These are phyloP conservation scores for Coemansia sp. DNA, from an alignment of 192 early-diverging fungal genomes.

Conservation along the genomic window DNA sequence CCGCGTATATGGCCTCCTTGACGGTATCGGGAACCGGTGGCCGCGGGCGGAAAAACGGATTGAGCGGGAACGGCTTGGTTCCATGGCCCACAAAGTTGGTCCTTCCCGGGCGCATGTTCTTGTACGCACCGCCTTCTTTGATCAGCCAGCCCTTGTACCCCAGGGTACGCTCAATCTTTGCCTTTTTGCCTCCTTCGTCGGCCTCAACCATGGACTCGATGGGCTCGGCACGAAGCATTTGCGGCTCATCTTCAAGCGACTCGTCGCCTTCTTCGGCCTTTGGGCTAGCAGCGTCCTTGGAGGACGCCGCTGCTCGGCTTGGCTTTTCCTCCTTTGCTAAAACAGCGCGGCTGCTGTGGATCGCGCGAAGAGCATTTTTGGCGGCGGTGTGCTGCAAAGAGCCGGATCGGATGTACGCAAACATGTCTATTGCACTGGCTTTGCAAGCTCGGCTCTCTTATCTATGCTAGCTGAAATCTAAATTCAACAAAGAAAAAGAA, in stretches of 20 bases:
- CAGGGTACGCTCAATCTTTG: conserved; percentile 9
- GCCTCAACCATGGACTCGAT: conserved; percentile 9
- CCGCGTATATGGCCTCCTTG: conserved; percentile 70
- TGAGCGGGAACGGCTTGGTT: conserved; percentile 80
- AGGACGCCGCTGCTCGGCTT: neutral
- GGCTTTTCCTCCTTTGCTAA: neutral
- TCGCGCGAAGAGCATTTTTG: conserved; percentile 12
- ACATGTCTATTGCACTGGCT: conserved; percentile 9
- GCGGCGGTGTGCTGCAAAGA: conserved; percentile 9
- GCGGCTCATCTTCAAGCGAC: conserved; percentile 3
- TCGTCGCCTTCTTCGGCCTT: neutral
- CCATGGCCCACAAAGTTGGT: conserved; percentile 30
- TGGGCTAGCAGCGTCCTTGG: neutral
- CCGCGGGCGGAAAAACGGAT: conserved; percentile 77
- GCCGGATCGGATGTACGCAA: conserved; percentile 17
- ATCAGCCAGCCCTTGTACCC: conserved; percentile 40
- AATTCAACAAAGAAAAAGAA: neutral
- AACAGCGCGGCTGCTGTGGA: conserved; percentile 9
- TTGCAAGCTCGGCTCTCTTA: neutral
- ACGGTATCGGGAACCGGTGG: conserved; percentile 67
- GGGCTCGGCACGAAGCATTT: conserved; percentile 23
- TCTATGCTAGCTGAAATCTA: neutral
- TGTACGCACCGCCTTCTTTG: conserved; percentile 19
- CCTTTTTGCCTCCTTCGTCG: conserved; percentile 1
- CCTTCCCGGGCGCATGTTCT: conserved; percentile 12